A percentile compares a stretch with the other conserved stretches of the same genome.
Evolutionary conservation across 192 early-diverging fungal genomes (phyloP).

Genomic region (Podila clonocystis): DNA sequence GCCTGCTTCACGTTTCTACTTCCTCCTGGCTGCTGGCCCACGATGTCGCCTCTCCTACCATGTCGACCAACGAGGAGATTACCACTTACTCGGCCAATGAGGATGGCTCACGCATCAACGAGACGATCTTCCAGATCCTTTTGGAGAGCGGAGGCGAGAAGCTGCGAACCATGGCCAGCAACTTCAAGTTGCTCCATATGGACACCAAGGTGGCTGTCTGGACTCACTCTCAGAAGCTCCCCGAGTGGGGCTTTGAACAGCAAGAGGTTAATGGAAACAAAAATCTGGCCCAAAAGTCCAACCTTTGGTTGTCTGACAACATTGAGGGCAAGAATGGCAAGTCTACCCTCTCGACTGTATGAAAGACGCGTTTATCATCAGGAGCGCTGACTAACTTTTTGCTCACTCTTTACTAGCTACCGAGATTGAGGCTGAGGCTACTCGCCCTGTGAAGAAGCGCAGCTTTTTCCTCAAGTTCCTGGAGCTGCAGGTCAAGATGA

Average conservation of each 20-base stretch:
- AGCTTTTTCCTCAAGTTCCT: slow-evolving; percentile 84
- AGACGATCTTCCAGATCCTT: slow-evolving; percentile 67
- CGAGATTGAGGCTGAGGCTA: slow-evolving; percentile 56
- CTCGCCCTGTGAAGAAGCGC: slow-evolving; percentile 63
- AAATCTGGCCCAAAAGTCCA: slow-evolving; percentile 74
- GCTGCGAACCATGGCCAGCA: slow-evolving; percentile 67
- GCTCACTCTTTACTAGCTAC: slow-evolving; percentile 54
- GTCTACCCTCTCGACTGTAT: slow-evolving; percentile 6
- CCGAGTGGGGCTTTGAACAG: slow-evolving; percentile 90
- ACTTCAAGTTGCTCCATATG: slow-evolving; percentile 80
- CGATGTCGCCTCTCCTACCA: slow-evolving; percentile 69
- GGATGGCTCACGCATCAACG: slow-evolving; percentile 64
- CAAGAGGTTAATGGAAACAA: slow-evolving; percentile 96
- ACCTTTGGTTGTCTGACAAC: slow-evolving; percentile 83
- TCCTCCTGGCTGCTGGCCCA: slow-evolving; percentile 68
- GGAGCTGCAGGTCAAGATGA: slow-evolving; percentile 91
- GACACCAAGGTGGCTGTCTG: slow-evolving; percentile 83
- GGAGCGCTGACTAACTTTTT: slow-evolving; percentile 11
- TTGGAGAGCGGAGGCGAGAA: slow-evolving; percentile 65
- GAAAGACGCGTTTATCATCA: slow-evolving; percentile 18
- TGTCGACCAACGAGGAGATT: slow-evolving; percentile 73
- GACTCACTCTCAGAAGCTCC: slow-evolving; percentile 74
- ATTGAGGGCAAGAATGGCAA: slow-evolving; percentile 80
- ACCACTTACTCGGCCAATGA: slow-evolving; percentile 68
- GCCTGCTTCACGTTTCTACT: slow-evolving; percentile 75